These are phyloP conservation scores for Taiwanofungus camphoratus DNA, from an alignment of 1,284 basidiomycete species.

Conservation along the genomic window DNA sequence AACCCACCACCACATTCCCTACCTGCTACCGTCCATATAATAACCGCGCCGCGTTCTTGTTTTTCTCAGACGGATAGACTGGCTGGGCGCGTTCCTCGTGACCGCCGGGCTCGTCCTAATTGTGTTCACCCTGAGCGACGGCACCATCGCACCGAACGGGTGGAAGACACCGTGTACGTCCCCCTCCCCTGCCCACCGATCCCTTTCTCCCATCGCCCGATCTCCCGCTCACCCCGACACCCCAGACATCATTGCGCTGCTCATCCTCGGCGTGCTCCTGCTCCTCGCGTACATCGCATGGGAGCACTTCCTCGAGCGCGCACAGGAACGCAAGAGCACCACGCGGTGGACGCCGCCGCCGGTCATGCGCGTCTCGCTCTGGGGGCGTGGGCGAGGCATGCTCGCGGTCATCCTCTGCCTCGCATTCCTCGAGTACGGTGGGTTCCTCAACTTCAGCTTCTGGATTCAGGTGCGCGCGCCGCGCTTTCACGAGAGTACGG, in stretches of 20 bases:
- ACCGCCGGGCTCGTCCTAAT: slow-evolving; percentile 75
- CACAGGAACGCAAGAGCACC: slow-evolving; percentile 16
- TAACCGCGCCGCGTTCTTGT: not conserved
- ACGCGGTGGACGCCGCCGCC: slow-evolving; percentile 49
- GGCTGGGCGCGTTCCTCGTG: slow-evolving; percentile 73
- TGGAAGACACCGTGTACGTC: slow-evolving; percentile 73
- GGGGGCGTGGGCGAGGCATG: slow-evolving; percentile 58
- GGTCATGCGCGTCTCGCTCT: slow-evolving; percentile 68
- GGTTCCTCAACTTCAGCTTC: slow-evolving; percentile 53
- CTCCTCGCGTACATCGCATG: slow-evolving; percentile 59
- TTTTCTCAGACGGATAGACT: slow-evolving; percentile 57
- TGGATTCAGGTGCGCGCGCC: slow-evolving; percentile 43
- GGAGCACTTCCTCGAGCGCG: slow-evolving; percentile 57
- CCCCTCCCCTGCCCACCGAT: slow-evolving; percentile 1
- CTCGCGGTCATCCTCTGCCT: slow-evolving; percentile 64
- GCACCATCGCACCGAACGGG: slow-evolving; percentile 58
- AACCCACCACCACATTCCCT: not conserved
- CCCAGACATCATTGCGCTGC: slow-evolving; percentile 53
- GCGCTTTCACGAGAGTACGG: not conserved
- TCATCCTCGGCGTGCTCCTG: slow-evolving; percentile 59
- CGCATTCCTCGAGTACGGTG: slow-evolving; percentile 65
- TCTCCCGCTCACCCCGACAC: not conserved
- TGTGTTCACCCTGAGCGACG: slow-evolving; percentile 76
- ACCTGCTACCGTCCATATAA: not conserved
- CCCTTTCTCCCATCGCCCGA: not conserved